phyloP scores from a whole-genome alignment of 805 yeast species.

The Saturnispora mendoncae region DNA sequence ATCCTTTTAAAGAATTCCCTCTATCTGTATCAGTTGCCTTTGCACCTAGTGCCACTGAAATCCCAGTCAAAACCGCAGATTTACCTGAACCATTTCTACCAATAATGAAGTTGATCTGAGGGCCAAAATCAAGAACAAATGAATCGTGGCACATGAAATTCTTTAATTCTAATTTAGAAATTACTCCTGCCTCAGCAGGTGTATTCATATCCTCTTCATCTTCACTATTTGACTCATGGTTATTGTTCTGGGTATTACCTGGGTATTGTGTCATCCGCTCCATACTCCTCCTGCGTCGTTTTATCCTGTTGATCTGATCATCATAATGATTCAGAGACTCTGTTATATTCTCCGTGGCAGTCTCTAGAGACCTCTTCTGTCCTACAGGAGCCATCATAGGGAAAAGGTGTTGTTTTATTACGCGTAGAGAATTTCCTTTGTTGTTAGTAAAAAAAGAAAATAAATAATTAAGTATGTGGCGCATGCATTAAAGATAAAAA shows the following conservation, averaged over 20 bases:
- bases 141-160: slow-evolving; percentile 90
- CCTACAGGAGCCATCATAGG: background rate
- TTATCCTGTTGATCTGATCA: slow-evolving; percentile 13
- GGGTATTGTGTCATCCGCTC: slow-evolving; percentile 21
- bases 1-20: slow-evolving; percentile 58
- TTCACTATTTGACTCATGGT: background rate
- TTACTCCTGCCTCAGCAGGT: slow-evolving; percentile 54
- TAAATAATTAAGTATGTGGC: slow-evolving; percentile 1
- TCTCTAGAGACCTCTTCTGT: slow-evolving; percentile 2
- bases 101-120: slow-evolving; percentile 74
- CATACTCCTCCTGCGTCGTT: slow-evolving; percentile 9
- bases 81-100: slow-evolving; percentile 93
- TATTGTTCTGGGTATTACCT: background rate
- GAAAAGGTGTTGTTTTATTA: background rate
- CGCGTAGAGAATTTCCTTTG: background rate
- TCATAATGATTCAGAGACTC: slow-evolving; percentile 25
- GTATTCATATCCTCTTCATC: slow-evolving; percentile 17
- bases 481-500: background rate
- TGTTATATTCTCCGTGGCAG: background rate
- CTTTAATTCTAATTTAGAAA: slow-evolving; percentile 50
- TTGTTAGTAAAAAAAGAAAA: background rate
- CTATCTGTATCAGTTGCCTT: slow-evolving; percentile 82
- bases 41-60: slow-evolving; percentile 81
- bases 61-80: slow-evolving; percentile 79
- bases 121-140: slow-evolving; percentile 67